phyloP scores from a whole-genome alignment of 139 green algal species.

The Haematococcus lacustris region DNA sequence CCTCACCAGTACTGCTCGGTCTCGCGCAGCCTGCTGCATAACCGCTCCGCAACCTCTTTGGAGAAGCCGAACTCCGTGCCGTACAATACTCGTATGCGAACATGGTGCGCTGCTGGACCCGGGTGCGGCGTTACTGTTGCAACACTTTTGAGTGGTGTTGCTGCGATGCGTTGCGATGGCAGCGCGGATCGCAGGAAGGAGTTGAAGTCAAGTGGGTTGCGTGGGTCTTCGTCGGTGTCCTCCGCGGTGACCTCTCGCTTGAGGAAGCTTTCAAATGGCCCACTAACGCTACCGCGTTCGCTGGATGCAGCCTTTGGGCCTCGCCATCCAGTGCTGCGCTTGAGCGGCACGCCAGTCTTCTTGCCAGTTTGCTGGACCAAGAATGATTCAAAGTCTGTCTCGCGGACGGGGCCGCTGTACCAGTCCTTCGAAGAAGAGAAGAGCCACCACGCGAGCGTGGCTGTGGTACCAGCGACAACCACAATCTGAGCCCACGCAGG shows the following conservation, averaged over 20 bases:
- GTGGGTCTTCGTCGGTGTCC: slow-evolving; percentile 12
- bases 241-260: background rate
- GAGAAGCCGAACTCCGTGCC: slow-evolving; percentile 86
- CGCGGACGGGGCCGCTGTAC: background rate
- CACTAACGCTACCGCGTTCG: background rate
- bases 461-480: no score
- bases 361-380: slow-evolving; percentile 8
- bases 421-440: background rate
- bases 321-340: no score
- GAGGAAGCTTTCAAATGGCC: slow-evolving; percentile 15
- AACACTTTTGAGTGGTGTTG: background rate
- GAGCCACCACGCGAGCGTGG: no score
- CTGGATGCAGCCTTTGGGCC: background rate
- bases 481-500: no score
- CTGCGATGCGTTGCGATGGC: no score
- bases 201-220: slow-evolving; percentile 30
- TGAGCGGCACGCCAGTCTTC: slow-evolving; percentile 20
- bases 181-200: slow-evolving; percentile 18
- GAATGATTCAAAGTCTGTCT: slow-evolving; percentile 31
- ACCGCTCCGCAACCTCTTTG: slow-evolving; percentile 77
- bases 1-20: slow-evolving; percentile 8
- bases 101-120: slow-evolving; percentile 12
- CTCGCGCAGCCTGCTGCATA: slow-evolving; percentile 30
- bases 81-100: slow-evolving; percentile 64
- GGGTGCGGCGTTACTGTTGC: background rate